A percentile compares a stretch with the other conserved stretches of the same genome.
These are phyloP conservation scores for Aspergillus aculeatinus DNA, from an alignment of 2,329 filamentous ascomycete genomes.

Conservation along the genomic window DNA sequence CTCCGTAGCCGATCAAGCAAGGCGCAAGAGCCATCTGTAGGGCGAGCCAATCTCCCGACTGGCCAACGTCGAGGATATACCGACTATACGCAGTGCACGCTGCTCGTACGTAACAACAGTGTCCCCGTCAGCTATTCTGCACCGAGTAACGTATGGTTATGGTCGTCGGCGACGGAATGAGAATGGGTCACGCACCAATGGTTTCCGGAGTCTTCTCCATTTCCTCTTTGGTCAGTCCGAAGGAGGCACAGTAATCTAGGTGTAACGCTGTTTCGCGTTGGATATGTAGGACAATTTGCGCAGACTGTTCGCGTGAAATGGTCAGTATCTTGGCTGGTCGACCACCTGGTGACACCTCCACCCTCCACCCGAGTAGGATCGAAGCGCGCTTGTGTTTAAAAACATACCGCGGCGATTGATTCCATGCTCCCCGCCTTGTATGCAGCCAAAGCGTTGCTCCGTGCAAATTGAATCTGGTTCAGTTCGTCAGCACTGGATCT, in stretches of 20 bases:
- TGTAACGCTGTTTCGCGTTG: slow-evolving; percentile 78
- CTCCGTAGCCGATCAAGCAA: slow-evolving; percentile 85
- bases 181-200: slow-evolving; percentile 55
- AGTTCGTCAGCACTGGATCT: slow-evolving; percentile 4
- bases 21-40: slow-evolving; percentile 82
- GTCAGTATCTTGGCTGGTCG: not conserved
- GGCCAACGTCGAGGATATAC: slow-evolving; percentile 85
- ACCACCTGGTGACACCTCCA: not conserved
- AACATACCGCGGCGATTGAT: slow-evolving; percentile 68
- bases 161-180: not conserved
- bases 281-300: slow-evolving; percentile 73
- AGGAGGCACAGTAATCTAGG: slow-evolving; percentile 75
- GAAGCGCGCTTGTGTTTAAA: not conserved
- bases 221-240: slow-evolving; percentile 71
- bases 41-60: slow-evolving; percentile 83
- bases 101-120: slow-evolving; percentile 45
- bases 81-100: slow-evolving; percentile 81
- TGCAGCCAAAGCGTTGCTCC: slow-evolving; percentile 78
- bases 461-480: slow-evolving; percentile 74
- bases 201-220: slow-evolving; percentile 74
- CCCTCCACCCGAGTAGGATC: not conserved
- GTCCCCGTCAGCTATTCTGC: slow-evolving; percentile 5
- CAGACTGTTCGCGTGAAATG: slow-evolving; percentile 47
- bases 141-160: not conserved
- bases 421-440: slow-evolving; percentile 78